Evolutionary conservation across 2,329 filamentous ascomycete genomes (phyloP).

Genomic region (Helotiales sp.): DNA sequence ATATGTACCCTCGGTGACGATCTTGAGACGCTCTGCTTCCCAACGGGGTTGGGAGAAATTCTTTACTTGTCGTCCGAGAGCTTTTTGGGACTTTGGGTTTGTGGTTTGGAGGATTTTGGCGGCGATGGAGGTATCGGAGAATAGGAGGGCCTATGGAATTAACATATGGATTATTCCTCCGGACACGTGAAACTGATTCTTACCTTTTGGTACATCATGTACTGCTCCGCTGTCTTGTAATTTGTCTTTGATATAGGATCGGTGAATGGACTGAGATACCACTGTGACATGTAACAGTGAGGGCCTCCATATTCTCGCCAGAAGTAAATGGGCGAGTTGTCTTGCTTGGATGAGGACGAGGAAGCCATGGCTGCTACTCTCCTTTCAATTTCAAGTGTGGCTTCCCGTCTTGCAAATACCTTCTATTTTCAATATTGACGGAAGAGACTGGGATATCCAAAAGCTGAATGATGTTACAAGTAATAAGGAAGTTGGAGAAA

Average conservation of each 20-base stretch:
- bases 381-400: background rate
- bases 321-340: constrained; percentile 21
- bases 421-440: background rate
- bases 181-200: too few species aligned
- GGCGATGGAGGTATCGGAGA: constrained; percentile 46
- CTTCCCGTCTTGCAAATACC: background rate
- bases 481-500: background rate
- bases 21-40: constrained; percentile 48
- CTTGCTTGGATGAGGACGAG: background rate
- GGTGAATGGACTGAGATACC: constrained; percentile 54
- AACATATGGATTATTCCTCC: too few species aligned
- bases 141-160: constrained; percentile 51
- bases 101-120: constrained; percentile 48
- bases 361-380: background rate
- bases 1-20: constrained; percentile 59
- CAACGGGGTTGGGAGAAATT: constrained; percentile 53
- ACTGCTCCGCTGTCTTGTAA: constrained; percentile 54
- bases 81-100: constrained; percentile 49
- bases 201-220: constrained; percentile 40
- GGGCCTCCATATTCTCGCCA: constrained; percentile 16
- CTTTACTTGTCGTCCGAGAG: constrained; percentile 54
- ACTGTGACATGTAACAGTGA: constrained; percentile 62
- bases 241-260: constrained; percentile 34
- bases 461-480: background rate
- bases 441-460: too few species aligned